phyloP scores from a whole-genome alignment of 371 early-diverging fungal species.

The Haplosporangium sp. region DNA sequence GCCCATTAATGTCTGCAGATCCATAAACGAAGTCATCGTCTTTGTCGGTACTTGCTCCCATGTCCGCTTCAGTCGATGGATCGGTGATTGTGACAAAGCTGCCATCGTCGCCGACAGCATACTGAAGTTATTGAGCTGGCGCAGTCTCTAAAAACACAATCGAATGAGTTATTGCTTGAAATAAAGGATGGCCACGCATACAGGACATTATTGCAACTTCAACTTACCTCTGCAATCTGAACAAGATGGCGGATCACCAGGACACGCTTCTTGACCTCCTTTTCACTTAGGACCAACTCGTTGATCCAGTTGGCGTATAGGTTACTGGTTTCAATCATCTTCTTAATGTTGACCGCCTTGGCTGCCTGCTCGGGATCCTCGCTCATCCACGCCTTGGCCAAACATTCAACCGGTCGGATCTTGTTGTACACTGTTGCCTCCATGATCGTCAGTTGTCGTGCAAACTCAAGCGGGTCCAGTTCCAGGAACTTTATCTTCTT shows the following conservation, averaged over 20 bases:
- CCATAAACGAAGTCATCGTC: conserved; percentile 62
- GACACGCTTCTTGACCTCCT: conserved; percentile 84
- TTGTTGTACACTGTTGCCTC: conserved; percentile 86
- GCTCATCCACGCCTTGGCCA: conserved; percentile 91
- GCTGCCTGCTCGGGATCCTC: conserved; percentile 69
- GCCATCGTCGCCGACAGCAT: conserved; percentile 92
- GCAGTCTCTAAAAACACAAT: conserved; percentile 60
- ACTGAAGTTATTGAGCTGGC: conserved; percentile 90
- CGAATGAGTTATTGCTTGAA: neutral
- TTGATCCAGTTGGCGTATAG: conserved; percentile 91
- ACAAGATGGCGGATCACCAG: conserved; percentile 87
- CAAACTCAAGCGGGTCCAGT: conserved; percentile 92
- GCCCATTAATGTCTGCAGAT: conserved; percentile 80
- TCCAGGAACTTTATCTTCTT: conserved; percentile 81
- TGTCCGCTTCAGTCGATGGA: conserved; percentile 90
- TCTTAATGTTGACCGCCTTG: conserved; percentile 78
- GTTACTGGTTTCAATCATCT: conserved; percentile 79
- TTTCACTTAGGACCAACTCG: conserved; percentile 82
- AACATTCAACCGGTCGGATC: conserved; percentile 87
- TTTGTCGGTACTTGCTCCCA: conserved; percentile 73
- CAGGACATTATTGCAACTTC: neutral
- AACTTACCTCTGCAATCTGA: conserved; percentile 75
- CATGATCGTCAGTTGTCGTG: conserved; percentile 93
- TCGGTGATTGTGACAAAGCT: conserved; percentile 88
- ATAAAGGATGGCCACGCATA: neutral